Evolutionary conservation across 495 filamentous ascomycete species (phyloP), one percentile per base, ranked within the genome.

Genomic region (Pseudoneurospora amorphoporcata): DNA sequence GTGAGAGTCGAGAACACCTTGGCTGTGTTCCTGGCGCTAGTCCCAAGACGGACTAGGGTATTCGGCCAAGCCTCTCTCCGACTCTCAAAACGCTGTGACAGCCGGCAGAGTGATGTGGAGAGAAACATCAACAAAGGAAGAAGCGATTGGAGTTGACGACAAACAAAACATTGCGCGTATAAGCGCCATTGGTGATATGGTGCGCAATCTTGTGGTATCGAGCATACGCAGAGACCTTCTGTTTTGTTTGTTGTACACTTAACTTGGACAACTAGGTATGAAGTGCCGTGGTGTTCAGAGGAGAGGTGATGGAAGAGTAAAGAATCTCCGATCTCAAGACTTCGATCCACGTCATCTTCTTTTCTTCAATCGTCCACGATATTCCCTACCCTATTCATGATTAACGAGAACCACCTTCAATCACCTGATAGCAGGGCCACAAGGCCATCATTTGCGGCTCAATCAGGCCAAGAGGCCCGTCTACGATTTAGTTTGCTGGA

Each of bases 11-110:
- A 65, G 53, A 65, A 65, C 16, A 3, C 9, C 16, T 68, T 71
- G 43, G 29, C 58, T 39, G 74, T 77, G 77, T 79, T 78, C 79
- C 76, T 80, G 77, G 71, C 5, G 41, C 77, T 78, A 80, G 65
- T 8, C 71, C 39, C 10, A 9, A 71, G 53, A 0, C 0, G 70
- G 61, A 65, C 19, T 76, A 74, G 71, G 16, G 23, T 37, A 4
- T 8, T 32, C 19, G 53, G 53, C 53, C 32, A 39, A 39, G 37
- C 19, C 71, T 23, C 23, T 23, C 71, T 61, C 58, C 61, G 71
- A 72, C 39, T 71, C 32, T 7, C 70, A 68, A 61, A 32, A 32
- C 14, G 53, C 45, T 12, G 45, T 53, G 45, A 29, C 45, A 45
- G 43, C 47, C 47, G 47, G 10, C 47, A 10, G 47, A 58, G 23